These are phyloP conservation scores for Pichia sp. DNA, from an alignment of 1,139 yeast species.

Conservation along the genomic window DNA sequence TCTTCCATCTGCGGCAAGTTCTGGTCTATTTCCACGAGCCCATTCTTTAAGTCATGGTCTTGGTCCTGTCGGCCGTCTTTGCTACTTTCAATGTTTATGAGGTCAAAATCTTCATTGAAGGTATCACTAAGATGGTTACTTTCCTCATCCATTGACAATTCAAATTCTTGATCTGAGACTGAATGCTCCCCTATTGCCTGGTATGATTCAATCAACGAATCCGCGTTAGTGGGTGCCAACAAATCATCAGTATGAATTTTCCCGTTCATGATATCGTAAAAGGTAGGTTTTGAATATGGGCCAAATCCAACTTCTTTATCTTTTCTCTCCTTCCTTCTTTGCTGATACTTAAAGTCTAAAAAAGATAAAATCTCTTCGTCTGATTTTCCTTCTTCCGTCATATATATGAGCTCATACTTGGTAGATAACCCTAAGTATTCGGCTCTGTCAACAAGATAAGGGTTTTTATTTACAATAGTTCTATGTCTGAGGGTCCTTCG, in stretches of 20 bases:
- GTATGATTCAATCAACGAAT: background rate
- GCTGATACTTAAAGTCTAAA: slow-evolving; percentile 25
- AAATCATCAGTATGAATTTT: slow-evolving; percentile 8
- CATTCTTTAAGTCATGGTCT: no score
- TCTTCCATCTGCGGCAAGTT: no score
- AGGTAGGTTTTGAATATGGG: slow-evolving; percentile 25
- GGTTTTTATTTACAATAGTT: slow-evolving; percentile 20
- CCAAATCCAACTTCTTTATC: slow-evolving; percentile 29
- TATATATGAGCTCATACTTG: slow-evolving; percentile 25
- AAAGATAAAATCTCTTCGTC: slow-evolving; percentile 26
- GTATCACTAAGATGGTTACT: background rate
- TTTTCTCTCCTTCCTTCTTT: slow-evolving; percentile 22
- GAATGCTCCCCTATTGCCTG: background rate
- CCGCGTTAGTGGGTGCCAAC: background rate
- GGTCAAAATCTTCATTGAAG: background rate
- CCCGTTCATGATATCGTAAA: slow-evolving; percentile 22
- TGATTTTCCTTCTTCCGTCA: slow-evolving; percentile 28
- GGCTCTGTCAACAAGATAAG: slow-evolving; percentile 33
- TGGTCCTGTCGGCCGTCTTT: background rate
- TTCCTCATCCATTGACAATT: slow-evolving; percentile 9
- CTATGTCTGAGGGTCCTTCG: slow-evolving; percentile 17
- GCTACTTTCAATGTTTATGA: background rate
- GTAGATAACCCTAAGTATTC: slow-evolving; percentile 31
- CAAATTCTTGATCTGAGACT: slow-evolving; percentile 12
- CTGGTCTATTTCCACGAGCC: no score